A percentile compares a stretch with the other conserved stretches of the same genome.
Evolutionary conservation across 2,329 filamentous ascomycete species (phyloP).

Genomic region (Diaporthe sp.): DNA sequence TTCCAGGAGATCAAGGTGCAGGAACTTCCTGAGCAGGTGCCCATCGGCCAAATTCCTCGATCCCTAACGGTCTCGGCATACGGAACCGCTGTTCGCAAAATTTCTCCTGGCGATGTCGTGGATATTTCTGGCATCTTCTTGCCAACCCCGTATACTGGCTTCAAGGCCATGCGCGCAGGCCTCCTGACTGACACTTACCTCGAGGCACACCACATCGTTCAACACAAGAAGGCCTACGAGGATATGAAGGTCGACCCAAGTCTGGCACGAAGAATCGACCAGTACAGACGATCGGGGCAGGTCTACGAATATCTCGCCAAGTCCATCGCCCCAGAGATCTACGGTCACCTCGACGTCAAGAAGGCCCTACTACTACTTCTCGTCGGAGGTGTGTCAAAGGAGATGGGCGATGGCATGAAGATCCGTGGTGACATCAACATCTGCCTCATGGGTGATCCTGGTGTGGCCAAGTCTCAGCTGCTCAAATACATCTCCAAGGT

Average conservation of each 20-base stretch:
- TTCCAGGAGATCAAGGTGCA: constrained; percentile 99
- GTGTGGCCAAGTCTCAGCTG: constrained; percentile 98
- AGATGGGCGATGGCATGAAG: constrained; percentile 98
- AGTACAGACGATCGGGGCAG: constrained; percentile 87
- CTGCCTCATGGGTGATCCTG: constrained; percentile 98
- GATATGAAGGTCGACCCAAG: constrained; percentile 87
- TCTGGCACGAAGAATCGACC: constrained; percentile 86
- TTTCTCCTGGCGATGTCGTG: constrained; percentile 94
- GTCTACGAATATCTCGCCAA: constrained; percentile 96
- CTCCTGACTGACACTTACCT: constrained; percentile 98
- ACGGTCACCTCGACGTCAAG: constrained; percentile 96
- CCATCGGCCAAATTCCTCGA: constrained; percentile 96
- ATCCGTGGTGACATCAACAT: constrained; percentile 99
- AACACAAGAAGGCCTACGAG: constrained; percentile 99
- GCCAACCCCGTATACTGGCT: constrained; percentile 98
- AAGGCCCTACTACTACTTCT: constrained; percentile 96
- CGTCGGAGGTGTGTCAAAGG: constrained; percentile 95
- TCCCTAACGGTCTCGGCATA: constrained; percentile 92
- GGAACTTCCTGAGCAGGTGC: constrained; percentile 99
- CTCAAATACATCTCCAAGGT: constrained; percentile 99
- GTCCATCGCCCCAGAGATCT: constrained; percentile 98
- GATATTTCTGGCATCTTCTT: constrained; percentile 97
- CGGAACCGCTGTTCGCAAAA: constrained; percentile 85
- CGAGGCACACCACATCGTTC: constrained; percentile 91
- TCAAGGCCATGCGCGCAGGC: constrained; percentile 95